Percentiles rank a stretch among this genome's conserved stretches.
Evolutionary conservation across 2,329 filamentous ascomycete species (phyloP).

Genomic region (Aspergillus quadrilineatus): DNA sequence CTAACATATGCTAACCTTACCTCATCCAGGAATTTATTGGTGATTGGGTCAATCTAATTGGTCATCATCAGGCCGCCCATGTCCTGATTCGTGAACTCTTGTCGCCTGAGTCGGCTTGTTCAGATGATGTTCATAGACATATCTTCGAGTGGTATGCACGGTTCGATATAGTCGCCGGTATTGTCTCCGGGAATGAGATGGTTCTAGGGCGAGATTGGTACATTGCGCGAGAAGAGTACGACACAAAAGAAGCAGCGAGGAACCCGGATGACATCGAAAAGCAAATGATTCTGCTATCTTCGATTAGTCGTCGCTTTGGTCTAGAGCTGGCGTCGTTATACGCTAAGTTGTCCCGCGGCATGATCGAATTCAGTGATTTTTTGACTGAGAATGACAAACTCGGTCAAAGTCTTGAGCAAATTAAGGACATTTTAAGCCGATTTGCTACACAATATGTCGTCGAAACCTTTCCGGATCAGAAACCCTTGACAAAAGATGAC

Average conservation of each 20-base stretch:
- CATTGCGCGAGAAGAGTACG: constrained; percentile 61
- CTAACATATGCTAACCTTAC: constrained; percentile 14
- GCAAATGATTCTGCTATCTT: constrained; percentile 66
- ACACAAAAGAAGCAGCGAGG: constrained; percentile 56
- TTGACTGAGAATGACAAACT: constrained; percentile 59
- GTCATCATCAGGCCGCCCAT: constrained; percentile 86
- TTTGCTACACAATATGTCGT: constrained; percentile 65
- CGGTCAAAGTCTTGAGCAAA: constrained; percentile 41
- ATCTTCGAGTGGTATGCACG: constrained; percentile 86
- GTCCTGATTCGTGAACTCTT: constrained; percentile 77
- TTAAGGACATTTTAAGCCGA: constrained; percentile 57
- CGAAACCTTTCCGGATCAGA: constrained; percentile 59
- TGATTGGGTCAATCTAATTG: constrained; percentile 91
- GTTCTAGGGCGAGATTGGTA: constrained; percentile 79
- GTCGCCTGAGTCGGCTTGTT: constrained; percentile 70
- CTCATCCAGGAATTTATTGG: constrained; percentile 77
- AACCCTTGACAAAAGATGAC: constrained; percentile 58
- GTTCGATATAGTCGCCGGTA: constrained; percentile 80
- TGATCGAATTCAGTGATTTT: constrained; percentile 66
- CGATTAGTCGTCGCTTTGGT: constrained; percentile 68
- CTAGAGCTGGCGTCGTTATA: constrained; percentile 79
- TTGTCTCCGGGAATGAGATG: constrained; percentile 76
- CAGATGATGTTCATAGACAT: constrained; percentile 68
- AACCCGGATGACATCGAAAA: constrained; percentile 64
- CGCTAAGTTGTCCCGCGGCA: constrained; percentile 63